A percentile compares a stretch with the other conserved stretches of the same genome.
Conservation (phyloP, 192 early-diverging fungal genomes). For the Entomortierella lignicola region DNA sequence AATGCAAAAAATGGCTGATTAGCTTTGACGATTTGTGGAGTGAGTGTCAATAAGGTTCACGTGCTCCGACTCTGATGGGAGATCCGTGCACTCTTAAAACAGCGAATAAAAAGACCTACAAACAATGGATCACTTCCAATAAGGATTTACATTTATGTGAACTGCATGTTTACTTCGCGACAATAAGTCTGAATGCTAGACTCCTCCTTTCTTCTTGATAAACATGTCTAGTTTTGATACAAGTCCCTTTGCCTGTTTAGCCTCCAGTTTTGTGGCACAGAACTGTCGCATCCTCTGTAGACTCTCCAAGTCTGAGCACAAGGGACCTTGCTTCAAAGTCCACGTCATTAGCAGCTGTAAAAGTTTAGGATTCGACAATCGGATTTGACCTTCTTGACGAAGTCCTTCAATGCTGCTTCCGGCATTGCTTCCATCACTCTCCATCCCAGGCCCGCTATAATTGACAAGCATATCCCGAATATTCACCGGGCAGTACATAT, state of each 20-base stretch:
- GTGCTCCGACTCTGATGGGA: too few relatives aligned
- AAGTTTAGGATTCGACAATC: conserved; percentile 17
- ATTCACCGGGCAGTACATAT: conserved; percentile 10
- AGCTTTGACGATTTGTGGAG: too few relatives aligned
- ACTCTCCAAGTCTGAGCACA: conserved; percentile 24
- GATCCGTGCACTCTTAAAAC: too few relatives aligned
- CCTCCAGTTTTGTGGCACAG: conserved; percentile 28
- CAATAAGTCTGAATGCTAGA: too few relatives aligned
- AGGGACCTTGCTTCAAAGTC: conserved; percentile 29
- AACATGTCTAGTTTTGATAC: conserved; percentile 33
- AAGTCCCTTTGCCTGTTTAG: conserved; percentile 20
- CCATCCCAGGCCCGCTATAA: not conserved
- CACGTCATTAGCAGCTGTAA: conserved; percentile 38
- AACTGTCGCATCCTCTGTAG: conserved; percentile 25
- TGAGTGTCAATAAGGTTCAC: too few relatives aligned
- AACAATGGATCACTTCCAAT: too few relatives aligned
- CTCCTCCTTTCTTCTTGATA: conserved; percentile 30
- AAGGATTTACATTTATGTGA: too few relatives aligned
- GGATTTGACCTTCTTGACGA: not conserved
- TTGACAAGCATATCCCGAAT: not conserved
- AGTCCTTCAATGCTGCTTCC: not conserved
- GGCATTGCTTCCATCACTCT: not conserved
- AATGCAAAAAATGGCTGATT: too few relatives aligned
- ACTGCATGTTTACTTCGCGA: too few relatives aligned
- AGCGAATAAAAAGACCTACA: too few relatives aligned